Percentiles rank a stretch among this genome's conserved stretches.
phyloP scores from a whole-genome alignment of 2,329 filamentous ascomycete genomes.

The Colletotrichum endophyticum region DNA sequence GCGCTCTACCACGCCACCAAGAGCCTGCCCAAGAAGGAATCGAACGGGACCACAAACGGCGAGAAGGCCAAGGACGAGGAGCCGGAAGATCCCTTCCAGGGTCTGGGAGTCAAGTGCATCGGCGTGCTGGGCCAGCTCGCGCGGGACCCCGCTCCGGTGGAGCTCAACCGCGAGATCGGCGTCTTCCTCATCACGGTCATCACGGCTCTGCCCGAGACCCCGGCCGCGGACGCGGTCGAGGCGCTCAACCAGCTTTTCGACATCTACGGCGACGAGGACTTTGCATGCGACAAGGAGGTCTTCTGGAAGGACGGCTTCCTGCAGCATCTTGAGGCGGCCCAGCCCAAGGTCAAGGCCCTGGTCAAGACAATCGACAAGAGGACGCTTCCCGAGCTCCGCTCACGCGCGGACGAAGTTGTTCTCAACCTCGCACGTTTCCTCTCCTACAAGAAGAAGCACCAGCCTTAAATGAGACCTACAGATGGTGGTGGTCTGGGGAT shows the following conservation, averaged over 20 bases:
- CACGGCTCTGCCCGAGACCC: constrained; percentile 53
- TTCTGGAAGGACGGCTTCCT: constrained; percentile 69
- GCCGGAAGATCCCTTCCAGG: constrained; percentile 62
- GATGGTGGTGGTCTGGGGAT: neutral
- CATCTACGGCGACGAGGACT: constrained; percentile 67
- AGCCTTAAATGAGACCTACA: constrained; percentile 28
- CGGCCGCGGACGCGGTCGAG: constrained; percentile 65
- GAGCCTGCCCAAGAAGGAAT: constrained; percentile 28
- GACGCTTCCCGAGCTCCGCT: constrained; percentile 58
- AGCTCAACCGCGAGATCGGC: constrained; percentile 66
- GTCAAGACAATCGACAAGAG: constrained; percentile 68
- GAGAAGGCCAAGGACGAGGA: constrained; percentile 25
- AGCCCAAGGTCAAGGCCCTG: constrained; percentile 60
- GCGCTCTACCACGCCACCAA: constrained; percentile 67
- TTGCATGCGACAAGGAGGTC: constrained; percentile 63
- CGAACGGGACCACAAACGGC: neutral
- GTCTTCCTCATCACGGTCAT: constrained; percentile 65
- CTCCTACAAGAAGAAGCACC: constrained; percentile 67
- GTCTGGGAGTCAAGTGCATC: constrained; percentile 69
- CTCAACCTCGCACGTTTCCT: constrained; percentile 68
- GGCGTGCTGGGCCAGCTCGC: constrained; percentile 70
- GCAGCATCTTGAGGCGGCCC: constrained; percentile 58
- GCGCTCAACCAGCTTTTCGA: constrained; percentile 71
- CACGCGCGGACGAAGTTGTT: constrained; percentile 63
- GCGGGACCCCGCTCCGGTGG: constrained; percentile 54